Evolutionary conservation across 176 grass and related monocot species (phyloP).

Genomic region (Elaeis guineensis): DNA sequence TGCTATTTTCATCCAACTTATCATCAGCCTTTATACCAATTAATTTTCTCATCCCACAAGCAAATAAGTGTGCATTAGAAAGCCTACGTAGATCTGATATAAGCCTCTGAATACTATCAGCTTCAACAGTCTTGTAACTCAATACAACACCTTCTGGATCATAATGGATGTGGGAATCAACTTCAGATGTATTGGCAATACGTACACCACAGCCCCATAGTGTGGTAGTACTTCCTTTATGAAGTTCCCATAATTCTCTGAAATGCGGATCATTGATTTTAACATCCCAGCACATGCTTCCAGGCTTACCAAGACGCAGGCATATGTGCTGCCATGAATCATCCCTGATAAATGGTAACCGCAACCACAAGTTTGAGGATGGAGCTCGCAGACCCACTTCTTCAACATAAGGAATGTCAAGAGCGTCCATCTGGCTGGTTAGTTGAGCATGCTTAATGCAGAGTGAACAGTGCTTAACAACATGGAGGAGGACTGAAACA

Average conservation of each 20-base stretch:
- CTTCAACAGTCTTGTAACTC: constrained; percentile 70
- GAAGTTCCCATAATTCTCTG: constrained; percentile 82
- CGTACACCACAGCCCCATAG: constrained; percentile 71
- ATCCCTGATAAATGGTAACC: constrained; percentile 76
- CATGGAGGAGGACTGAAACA: constrained; percentile 75
- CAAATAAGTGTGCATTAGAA: constrained; percentile 78
- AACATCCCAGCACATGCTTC: constrained; percentile 98
- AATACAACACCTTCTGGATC: constrained; percentile 78
- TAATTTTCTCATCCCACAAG: constrained; percentile 70
- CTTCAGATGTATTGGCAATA: constrained; percentile 84
- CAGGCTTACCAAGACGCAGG: constrained; percentile 78
- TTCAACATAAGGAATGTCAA: constrained; percentile 87
- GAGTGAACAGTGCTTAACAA: constrained; percentile 69
- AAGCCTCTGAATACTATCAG: constrained; percentile 70
- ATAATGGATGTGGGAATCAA: constrained; percentile 92
- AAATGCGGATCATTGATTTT: constrained; percentile 89
- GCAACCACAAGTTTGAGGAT: constrained; percentile 87
- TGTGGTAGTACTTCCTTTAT: constrained; percentile 57
- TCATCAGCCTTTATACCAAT: constrained; percentile 65
- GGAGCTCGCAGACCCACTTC: constrained; percentile 64
- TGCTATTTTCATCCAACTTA: constrained; percentile 44
- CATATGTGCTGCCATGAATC: constrained; percentile 97
- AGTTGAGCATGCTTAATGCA: constrained; percentile 97
- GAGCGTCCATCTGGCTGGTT: constrained; percentile 87
- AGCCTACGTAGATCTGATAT: constrained; percentile 73